A percentile compares a stretch with the other conserved stretches of the same genome.
Conservation (phyloP, 768 basidiomycete genomes). For the Trametes maxima region DNA sequence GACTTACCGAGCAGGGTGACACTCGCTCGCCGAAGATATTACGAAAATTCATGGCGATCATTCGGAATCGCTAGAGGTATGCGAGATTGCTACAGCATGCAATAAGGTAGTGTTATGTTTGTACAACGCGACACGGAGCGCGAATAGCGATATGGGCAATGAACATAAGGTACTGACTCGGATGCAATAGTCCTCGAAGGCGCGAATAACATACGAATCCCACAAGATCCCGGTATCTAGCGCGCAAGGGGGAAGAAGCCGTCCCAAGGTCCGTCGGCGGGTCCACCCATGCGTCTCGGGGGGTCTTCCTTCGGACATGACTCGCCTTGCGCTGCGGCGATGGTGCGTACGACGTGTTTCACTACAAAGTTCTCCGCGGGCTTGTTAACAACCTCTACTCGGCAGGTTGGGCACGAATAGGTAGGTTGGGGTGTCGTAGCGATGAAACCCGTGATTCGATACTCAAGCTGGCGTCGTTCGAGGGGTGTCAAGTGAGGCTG, state of each 20-base stretch:
- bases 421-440: conserved; percentile 42
- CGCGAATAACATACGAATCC: not conserved
- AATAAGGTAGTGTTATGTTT: too few relatives aligned
- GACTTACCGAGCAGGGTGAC: too few relatives aligned
- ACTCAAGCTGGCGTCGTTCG: conserved; percentile 13
- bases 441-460: conserved; percentile 9
- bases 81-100: too few relatives aligned
- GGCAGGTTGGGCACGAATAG: conserved; percentile 72
- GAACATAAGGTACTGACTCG: too few relatives aligned
- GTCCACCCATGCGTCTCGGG: not conserved
- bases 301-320: conserved; percentile 37
- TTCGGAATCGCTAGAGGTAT: too few relatives aligned
- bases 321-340: conserved; percentile 54
- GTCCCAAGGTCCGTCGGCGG: conserved; percentile 24
- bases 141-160: too few relatives aligned
- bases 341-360: conserved; percentile 54
- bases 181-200: too few relatives aligned
- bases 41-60: too few relatives aligned
- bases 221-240: not conserved
- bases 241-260: conserved; percentile 27
- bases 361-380: conserved; percentile 65
- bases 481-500: conserved; percentile 7
- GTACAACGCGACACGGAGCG: too few relatives aligned
- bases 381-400: conserved; percentile 47
- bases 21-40: too few relatives aligned